Evolutionary conservation across 768 basidiomycete species (phyloP).

Genomic region (Candolleomyces efflorescens): DNA sequence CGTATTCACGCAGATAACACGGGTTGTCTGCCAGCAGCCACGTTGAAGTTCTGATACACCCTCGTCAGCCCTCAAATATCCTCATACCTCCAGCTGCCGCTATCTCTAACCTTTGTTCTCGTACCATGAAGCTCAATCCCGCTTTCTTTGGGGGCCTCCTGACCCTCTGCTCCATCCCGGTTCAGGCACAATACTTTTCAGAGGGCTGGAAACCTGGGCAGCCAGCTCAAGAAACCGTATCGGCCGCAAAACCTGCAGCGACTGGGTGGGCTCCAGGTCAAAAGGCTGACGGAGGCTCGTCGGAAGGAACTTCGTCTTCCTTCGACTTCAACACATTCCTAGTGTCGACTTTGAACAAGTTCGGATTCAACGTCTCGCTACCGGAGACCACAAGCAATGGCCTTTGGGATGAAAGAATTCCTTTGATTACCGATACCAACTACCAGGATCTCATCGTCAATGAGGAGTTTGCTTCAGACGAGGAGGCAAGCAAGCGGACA

Average conservation of each 20-base stretch:
- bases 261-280: background rate
- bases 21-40: background rate
- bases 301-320: conserved; percentile 1
- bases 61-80: conserved; percentile 7
- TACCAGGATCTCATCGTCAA: conserved; percentile 68
- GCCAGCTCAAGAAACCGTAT: conserved; percentile 23
- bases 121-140: conserved; percentile 46
- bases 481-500: conserved; percentile 54
- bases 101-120: conserved; percentile 13
- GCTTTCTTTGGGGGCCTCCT: conserved; percentile 27
- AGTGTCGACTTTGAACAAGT: conserved; percentile 44
- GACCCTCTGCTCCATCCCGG: conserved; percentile 32
- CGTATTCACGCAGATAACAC: background rate
- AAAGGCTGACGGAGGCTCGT: conserved; percentile 9
- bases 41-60: background rate
- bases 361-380: conserved; percentile 60
- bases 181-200: conserved; percentile 69
- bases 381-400: conserved; percentile 33
- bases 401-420: conserved; percentile 70
- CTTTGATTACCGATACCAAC: conserved; percentile 80
- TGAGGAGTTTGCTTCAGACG: conserved; percentile 59
- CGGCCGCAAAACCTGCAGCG: conserved; percentile 17
- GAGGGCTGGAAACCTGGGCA: conserved; percentile 81
- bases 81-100: background rate
- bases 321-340: conserved; percentile 43